Conservation (phyloP, 192 early-diverging fungal genomes). For the Piromyces finnis region DNA sequence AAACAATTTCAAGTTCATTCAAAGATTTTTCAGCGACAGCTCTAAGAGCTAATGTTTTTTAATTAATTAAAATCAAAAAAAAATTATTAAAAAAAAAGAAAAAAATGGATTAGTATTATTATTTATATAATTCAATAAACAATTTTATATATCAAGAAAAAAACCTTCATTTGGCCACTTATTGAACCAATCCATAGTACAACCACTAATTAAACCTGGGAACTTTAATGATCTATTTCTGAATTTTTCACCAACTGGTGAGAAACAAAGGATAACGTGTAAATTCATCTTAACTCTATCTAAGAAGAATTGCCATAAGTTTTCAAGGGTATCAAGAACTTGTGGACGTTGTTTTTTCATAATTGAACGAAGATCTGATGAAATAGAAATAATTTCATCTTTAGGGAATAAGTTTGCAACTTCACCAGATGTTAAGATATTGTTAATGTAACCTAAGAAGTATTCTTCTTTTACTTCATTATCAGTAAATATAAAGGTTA, state of each 20-base stretch:
- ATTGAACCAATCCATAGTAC: conserved; percentile 49
- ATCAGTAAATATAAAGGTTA: conserved; percentile 47
- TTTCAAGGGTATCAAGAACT: conserved; percentile 39
- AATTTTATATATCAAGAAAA: no score
- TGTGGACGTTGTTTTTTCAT: conserved; percentile 37
- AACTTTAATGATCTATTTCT: conserved; percentile 43
- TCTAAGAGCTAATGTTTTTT: background rate
- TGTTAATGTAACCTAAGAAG: conserved; percentile 45
- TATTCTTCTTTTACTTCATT: conserved; percentile 47
- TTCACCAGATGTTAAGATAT: conserved; percentile 47
- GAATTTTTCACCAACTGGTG: conserved; percentile 47
- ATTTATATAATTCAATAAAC: no score
- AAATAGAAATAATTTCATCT: conserved; percentile 36
- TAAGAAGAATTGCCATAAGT: conserved; percentile 50
- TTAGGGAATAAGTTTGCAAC: conserved; percentile 43
- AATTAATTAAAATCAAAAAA: background rate
- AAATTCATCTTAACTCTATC: conserved; percentile 45
- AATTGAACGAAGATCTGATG: conserved; percentile 27
- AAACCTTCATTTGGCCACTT: conserved; percentile 37
- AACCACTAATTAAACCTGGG: conserved; percentile 39
- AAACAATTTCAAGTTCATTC: conserved; percentile 30
- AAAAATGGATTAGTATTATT: background rate
- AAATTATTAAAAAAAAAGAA: background rate
- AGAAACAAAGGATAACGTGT: conserved; percentile 46
- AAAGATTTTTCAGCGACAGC: conserved; percentile 41